Percentiles rank a stretch among this genome's conserved stretches.
These are phyloP conservation scores for Debaryomyces sp. DNA, from an alignment of 1,139 yeast species.

Conservation along the genomic window DNA sequence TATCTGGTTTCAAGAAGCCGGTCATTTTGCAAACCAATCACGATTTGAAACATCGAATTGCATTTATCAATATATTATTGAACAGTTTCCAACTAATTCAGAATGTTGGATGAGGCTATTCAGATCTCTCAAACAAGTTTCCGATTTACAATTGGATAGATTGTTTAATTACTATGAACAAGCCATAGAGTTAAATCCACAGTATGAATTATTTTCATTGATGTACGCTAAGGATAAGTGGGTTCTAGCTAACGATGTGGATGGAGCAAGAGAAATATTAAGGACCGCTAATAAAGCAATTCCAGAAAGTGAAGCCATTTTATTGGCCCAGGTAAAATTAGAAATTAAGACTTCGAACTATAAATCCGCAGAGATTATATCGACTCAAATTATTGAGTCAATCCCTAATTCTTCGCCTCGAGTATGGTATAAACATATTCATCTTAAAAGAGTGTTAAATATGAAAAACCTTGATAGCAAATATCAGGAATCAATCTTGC, in stretches of 20 bases:
- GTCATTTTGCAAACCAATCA: slow-evolving; percentile 27
- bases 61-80: slow-evolving; percentile 51
- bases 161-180: slow-evolving; percentile 54
- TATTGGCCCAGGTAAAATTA: slow-evolving; percentile 73
- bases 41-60: slow-evolving; percentile 41
- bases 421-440: slow-evolving; percentile 67
- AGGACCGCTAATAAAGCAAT: slow-evolving; percentile 42
- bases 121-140: slow-evolving; percentile 42
- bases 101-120: slow-evolving; percentile 61
- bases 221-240: slow-evolving; percentile 77
- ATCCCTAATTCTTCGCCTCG: slow-evolving; percentile 44
- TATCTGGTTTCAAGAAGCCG: slow-evolving; percentile 45
- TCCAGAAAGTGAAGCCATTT: slow-evolving; percentile 55
- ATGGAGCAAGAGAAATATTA: slow-evolving; percentile 57
- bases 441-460: slow-evolving; percentile 47
- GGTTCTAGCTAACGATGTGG: slow-evolving; percentile 47
- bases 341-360: slow-evolving; percentile 47
- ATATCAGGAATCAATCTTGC: slow-evolving; percentile 33
- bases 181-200: slow-evolving; percentile 52
- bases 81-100: slow-evolving; percentile 49
- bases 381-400: slow-evolving; percentile 39
- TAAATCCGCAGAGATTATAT: slow-evolving; percentile 44
- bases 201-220: slow-evolving; percentile 54
- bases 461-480: neutral
- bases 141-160: slow-evolving; percentile 21